A percentile compares a stretch with the other conserved stretches of the same genome.
phyloP scores from a whole-genome alignment of 176 grass and related monocot species.

The Oryza punctata region DNA sequence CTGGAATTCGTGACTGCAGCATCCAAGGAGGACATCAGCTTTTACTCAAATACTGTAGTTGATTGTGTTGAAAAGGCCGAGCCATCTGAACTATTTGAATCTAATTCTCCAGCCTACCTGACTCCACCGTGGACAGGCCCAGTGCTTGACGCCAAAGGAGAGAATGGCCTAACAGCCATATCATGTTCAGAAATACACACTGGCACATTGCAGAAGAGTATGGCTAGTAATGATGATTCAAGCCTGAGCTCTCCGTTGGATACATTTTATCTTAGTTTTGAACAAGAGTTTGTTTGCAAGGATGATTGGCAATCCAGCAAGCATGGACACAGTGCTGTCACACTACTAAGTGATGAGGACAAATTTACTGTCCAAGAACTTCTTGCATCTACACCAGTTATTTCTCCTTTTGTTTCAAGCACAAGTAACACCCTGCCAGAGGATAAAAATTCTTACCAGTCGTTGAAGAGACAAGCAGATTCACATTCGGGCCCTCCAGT shows the following conservation, averaged over 20 bases:
- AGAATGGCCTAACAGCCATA: slow-evolving; percentile 33
- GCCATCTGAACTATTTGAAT: slow-evolving; percentile 55
- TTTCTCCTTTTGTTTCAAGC: slow-evolving; percentile 37
- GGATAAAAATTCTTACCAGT: slow-evolving; percentile 31
- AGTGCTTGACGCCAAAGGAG: slow-evolving; percentile 27
- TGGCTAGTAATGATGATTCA: slow-evolving; percentile 46
- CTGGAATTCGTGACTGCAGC: slow-evolving; percentile 38
- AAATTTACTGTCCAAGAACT: slow-evolving; percentile 89
- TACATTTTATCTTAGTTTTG: slow-evolving; percentile 57
- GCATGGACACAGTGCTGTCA: slow-evolving; percentile 33
- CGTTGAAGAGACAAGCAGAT: slow-evolving; percentile 48
- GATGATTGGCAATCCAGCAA: slow-evolving; percentile 52
- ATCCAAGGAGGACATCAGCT: slow-evolving; percentile 40
- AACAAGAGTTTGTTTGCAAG: slow-evolving; percentile 69
- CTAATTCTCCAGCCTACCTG: slow-evolving; percentile 43
- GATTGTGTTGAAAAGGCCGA: slow-evolving; percentile 43
- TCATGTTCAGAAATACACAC: slow-evolving; percentile 41
- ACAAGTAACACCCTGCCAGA: slow-evolving; percentile 32
- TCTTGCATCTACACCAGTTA: slow-evolving; percentile 59
- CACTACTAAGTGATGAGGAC: slow-evolving; percentile 55
- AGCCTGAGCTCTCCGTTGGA: slow-evolving; percentile 38
- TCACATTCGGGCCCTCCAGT: slow-evolving; percentile 53
- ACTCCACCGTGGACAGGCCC: slow-evolving; percentile 40
- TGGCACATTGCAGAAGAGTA: slow-evolving; percentile 53
- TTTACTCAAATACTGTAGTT: slow-evolving; percentile 37